These are phyloP conservation scores for Penicillium sp. DNA, from an alignment of 2,329 filamentous ascomycete genomes.

Conservation along the genomic window DNA sequence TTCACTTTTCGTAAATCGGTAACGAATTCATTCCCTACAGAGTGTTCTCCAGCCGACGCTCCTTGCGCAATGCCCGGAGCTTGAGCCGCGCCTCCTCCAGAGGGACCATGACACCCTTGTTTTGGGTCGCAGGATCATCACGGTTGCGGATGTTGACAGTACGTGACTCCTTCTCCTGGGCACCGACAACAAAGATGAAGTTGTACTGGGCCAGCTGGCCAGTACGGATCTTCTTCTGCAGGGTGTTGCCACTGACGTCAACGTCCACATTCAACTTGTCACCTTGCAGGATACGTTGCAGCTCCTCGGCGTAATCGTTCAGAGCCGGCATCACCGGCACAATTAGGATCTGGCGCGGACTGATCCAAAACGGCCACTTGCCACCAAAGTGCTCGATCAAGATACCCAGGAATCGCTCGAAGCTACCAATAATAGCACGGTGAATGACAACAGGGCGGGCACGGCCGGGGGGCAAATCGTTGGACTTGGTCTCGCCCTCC, in stretches of 20 bases:
- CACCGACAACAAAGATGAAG: conserved; percentile 61
- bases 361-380: conserved; percentile 56
- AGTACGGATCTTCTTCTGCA: conserved; percentile 54
- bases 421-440: conserved; percentile 52
- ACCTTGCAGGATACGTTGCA: conserved; percentile 46
- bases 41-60: conserved; percentile 45
- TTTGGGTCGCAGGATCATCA: conserved; percentile 62
- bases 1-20: conserved; percentile 18
- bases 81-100: conserved; percentile 59
- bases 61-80: conserved; percentile 49
- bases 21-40: conserved; percentile 30
- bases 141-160: conserved; percentile 65
- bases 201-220: conserved; percentile 52
- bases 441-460: conserved; percentile 54
- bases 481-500: conserved; percentile 43
- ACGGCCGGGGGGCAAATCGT: conserved; percentile 41
- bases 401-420: conserved; percentile 54
- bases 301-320: conserved; percentile 51
- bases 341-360: conserved; percentile 51
- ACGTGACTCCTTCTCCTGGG: conserved; percentile 59
- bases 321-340: conserved; percentile 52
- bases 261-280: conserved; percentile 51
- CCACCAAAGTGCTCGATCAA: conserved; percentile 53
- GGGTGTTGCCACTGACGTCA: conserved; percentile 51
- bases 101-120: conserved; percentile 61